Evolutionary conservation across 228 moss, liverwort and hornwort genomes (phyloP).

Genomic region (Sphagnum fallax): DNA sequence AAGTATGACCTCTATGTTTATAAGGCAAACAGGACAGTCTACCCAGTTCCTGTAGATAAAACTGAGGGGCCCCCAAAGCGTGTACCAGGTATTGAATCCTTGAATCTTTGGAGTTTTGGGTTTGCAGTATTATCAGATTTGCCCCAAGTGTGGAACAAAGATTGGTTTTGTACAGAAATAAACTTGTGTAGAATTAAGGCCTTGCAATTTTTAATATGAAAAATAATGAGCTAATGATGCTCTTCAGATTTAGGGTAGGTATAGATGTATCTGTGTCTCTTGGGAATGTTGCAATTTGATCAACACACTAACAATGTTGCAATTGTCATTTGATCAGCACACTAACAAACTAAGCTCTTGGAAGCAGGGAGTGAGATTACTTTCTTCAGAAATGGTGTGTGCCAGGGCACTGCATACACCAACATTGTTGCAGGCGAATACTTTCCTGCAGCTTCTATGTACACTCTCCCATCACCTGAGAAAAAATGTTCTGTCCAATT

Average conservation of each 20-base stretch:
- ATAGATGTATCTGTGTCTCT: too few relatives aligned
- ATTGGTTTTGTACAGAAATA: too few relatives aligned
- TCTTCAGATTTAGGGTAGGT: too few relatives aligned
- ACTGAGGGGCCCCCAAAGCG: constrained; percentile 36
- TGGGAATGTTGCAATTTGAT: too few relatives aligned
- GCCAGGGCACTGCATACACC: constrained; percentile 64
- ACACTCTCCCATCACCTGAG: constrained; percentile 68
- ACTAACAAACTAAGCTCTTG: background rate
- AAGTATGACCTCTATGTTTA: constrained; percentile 20
- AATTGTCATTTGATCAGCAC: too few relatives aligned
- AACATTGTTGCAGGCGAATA: constrained; percentile 67
- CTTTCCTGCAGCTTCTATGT: constrained; percentile 91
- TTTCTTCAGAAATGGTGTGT: constrained; percentile 65
- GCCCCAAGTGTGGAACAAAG: background rate
- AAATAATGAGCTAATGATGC: too few relatives aligned
- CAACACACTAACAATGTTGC: too few relatives aligned
- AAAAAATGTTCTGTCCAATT: constrained; percentile 54
- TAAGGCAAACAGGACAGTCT: constrained; percentile 19
- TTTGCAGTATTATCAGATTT: background rate
- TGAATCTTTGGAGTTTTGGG: background rate
- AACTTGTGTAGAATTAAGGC: too few relatives aligned
- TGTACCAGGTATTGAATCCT: constrained; percentile 43
- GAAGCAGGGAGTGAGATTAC: constrained; percentile 65
- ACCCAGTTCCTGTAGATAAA: constrained; percentile 20
- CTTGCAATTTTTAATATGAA: too few relatives aligned